Conservation (phyloP, 305 asterid genomes). For the Withania somnifera region DNA sequence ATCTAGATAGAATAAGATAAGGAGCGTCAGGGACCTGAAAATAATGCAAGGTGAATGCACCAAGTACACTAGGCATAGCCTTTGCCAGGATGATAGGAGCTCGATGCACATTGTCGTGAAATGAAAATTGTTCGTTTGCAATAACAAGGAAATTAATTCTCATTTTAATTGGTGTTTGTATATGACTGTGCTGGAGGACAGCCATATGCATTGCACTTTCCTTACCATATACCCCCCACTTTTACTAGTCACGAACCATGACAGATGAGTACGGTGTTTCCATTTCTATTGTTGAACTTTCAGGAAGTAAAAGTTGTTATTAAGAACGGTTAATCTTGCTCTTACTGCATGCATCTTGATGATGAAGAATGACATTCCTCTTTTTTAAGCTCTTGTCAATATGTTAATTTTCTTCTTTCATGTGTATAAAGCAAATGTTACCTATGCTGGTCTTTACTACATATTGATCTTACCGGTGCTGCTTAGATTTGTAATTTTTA, state of each 20-base stretch:
- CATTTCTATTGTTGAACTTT: not conserved
- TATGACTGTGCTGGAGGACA: not conserved
- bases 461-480: not conserved
- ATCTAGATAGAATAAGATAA: not conserved
- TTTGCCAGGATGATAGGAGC: not conserved
- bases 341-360: not conserved
- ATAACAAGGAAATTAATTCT: not conserved
- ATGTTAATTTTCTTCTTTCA: not conserved
- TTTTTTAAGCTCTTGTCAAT: not conserved
- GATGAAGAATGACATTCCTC: not conserved
- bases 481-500: not conserved
- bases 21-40: not conserved
- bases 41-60: not conserved
- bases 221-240: not conserved
- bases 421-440: not conserved
- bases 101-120: not conserved
- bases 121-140: not conserved
- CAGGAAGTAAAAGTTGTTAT: not conserved
- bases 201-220: not conserved
- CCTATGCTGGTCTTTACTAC: not conserved
- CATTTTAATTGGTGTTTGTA: not conserved
- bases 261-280: not conserved
- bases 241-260: not conserved
- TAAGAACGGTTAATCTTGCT: no score
- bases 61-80: not conserved